phyloP scores from a whole-genome alignment of 148 eudicot genomes.

The Chenopodium berlandieri region DNA sequence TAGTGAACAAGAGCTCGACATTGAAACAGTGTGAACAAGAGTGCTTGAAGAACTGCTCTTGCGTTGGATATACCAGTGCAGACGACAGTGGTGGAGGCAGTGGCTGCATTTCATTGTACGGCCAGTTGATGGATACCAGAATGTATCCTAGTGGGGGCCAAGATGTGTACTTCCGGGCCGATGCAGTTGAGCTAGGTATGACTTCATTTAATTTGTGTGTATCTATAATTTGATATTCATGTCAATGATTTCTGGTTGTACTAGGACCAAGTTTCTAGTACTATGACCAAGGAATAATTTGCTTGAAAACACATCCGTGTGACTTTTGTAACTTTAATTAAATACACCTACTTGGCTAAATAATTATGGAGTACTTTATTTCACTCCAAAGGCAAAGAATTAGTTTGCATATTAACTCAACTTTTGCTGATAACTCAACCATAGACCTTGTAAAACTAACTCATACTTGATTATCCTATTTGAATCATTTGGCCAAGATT shows the following conservation, averaged over 20 bases:
- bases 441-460: too few species aligned
- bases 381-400: too few species aligned
- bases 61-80: conserved; percentile 41
- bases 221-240: neutral
- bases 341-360: neutral
- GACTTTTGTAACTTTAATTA: neutral
- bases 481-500: too few species aligned
- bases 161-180: conserved; percentile 43
- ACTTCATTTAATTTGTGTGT: neutral
- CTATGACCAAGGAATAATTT: neutral
- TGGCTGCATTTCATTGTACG: conserved; percentile 45
- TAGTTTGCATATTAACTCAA: too few species aligned
- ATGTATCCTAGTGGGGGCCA: conserved; percentile 41
- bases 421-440: too few species aligned
- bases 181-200: conserved; percentile 27
- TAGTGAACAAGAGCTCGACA: conserved; percentile 23
- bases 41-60: conserved; percentile 50
- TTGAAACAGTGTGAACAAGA: conserved; percentile 29
- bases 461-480: too few species aligned
- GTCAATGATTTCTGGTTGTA: neutral
- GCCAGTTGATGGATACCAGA: conserved; percentile 36
- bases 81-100: conserved; percentile 24
- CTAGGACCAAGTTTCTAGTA: neutral
- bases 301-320: neutral
- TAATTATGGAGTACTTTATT: too few species aligned